These are phyloP conservation scores for Grigorovia transvaalensis DNA, from an alignment of 805 yeast species.

Conservation along the genomic window DNA sequence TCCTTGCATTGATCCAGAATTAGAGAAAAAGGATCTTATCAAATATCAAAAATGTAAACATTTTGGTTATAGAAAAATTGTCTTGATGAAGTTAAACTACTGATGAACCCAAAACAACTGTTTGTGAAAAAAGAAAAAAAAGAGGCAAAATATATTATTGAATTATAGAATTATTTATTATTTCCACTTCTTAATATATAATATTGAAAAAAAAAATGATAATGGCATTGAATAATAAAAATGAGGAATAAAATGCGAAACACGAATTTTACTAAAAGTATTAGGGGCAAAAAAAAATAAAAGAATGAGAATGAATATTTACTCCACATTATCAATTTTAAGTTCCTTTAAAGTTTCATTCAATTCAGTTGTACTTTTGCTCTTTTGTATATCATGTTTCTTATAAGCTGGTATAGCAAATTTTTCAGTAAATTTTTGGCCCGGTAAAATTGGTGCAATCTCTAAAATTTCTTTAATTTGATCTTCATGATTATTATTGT, in stretches of 20 bases:
- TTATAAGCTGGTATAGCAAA: constrained; percentile 60
- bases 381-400: constrained; percentile 32
- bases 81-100: not conserved
- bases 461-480: constrained; percentile 49
- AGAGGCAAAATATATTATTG: too few species aligned
- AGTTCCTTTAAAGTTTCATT: not conserved
- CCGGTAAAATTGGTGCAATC: constrained; percentile 74
- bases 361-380: not conserved
- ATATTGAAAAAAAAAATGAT: too few species aligned
- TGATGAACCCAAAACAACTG: not conserved
- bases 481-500: constrained; percentile 39
- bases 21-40: constrained; percentile 5
- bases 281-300: not conserved
- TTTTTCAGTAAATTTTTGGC: constrained; percentile 55
- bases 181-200: too few species aligned
- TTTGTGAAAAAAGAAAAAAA: too few species aligned
- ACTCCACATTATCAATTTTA: not conserved
- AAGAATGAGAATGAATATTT: not conserved
- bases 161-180: too few species aligned
- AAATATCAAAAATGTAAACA: constrained; percentile 4
- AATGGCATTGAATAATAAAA: too few species aligned
- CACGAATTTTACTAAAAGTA: too few species aligned
- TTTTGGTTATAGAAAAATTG: constrained; percentile 10
- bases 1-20: constrained; percentile 7
- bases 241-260: too few species aligned